phyloP scores from a whole-genome alignment of 306 rosid species.

The Medicago truncatula region DNA sequence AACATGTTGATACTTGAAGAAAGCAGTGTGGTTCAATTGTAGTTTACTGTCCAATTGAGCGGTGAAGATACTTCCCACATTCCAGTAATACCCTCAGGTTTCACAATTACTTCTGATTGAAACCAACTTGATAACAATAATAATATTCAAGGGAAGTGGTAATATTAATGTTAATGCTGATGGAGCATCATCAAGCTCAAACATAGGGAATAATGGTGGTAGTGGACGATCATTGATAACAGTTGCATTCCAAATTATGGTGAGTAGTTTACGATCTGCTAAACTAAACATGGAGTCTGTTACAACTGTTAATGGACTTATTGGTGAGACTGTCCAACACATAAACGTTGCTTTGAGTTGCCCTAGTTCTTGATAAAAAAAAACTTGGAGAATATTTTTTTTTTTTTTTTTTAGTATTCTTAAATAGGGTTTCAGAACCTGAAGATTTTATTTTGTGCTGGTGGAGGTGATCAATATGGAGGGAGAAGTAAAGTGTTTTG shows the following conservation, averaged over 20 bases:
- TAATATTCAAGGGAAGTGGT: slow-evolving; percentile 37
- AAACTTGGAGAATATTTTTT: not conserved
- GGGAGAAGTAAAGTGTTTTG: slow-evolving; percentile 40
- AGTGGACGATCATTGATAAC: slow-evolving; percentile 70
- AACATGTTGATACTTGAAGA: slow-evolving; percentile 96
- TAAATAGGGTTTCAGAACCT: slow-evolving; percentile 59
- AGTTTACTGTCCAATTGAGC: slow-evolving; percentile 88
- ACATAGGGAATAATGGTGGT: not conserved
- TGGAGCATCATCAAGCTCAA: slow-evolving; percentile 66
- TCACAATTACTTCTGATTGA: slow-evolving; percentile 76
- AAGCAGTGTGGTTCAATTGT: slow-evolving; percentile 87
- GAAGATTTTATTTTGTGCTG: slow-evolving; percentile 24
- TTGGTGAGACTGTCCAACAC: slow-evolving; percentile 84
- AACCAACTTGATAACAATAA: not conserved
- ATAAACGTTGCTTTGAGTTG: slow-evolving; percentile 88
- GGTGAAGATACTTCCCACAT: slow-evolving; percentile 90
- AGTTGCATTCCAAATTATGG: slow-evolving; percentile 85
- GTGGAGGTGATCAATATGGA: slow-evolving; percentile 63
- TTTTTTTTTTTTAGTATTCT: slow-evolving; percentile 11
- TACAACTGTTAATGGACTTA: slow-evolving; percentile 80
- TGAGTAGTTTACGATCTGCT: slow-evolving; percentile 81
- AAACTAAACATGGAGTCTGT: slow-evolving; percentile 91
- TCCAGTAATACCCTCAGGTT: slow-evolving; percentile 89
- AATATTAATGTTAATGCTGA: slow-evolving; percentile 36
- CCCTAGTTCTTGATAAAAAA: slow-evolving; percentile 55